phyloP scores from a whole-genome alignment of 257 asterid genomes.

The Plantago elongata region DNA sequence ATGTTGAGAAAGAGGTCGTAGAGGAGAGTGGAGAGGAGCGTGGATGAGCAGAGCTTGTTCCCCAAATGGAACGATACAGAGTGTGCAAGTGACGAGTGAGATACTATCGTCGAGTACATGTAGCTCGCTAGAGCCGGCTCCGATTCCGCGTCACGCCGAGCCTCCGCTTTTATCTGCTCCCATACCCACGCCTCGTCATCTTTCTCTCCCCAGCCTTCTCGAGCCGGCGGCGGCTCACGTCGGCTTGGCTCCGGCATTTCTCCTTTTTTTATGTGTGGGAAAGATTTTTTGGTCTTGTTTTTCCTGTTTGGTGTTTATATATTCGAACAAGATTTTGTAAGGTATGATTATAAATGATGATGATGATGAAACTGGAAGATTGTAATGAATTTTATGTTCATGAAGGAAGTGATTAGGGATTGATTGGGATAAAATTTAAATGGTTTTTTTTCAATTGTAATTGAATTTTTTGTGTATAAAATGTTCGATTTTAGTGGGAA shows the following conservation, averaged over 20 bases:
- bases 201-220: too few species aligned
- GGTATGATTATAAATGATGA: too few species aligned
- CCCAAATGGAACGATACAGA: conserved; percentile 78
- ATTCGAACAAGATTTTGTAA: too few species aligned
- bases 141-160: conserved; percentile 75
- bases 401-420: too few species aligned
- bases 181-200: conserved; percentile 28
- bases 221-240: too few species aligned
- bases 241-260: background rate
- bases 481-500: too few species aligned
- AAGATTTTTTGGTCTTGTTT: background rate
- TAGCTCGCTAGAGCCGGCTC: conserved; percentile 89
- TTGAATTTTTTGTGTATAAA: too few species aligned
- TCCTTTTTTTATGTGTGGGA: background rate
- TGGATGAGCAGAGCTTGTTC: conserved; percentile 81
- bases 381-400: too few species aligned
- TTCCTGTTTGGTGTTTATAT: background rate
- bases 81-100: conserved; percentile 82
- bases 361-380: too few species aligned
- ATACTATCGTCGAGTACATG: conserved; percentile 66
- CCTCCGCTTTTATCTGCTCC: conserved; percentile 68
- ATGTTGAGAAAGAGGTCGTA: conserved; percentile 71
- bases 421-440: too few species aligned
- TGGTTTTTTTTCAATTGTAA: too few species aligned
- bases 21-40: conserved; percentile 74